Evolutionary conservation across 2,329 filamentous ascomycete genomes (phyloP), one percentile per base, ranked within the genome.

Genomic region (Tympanopsis confertula): DNA sequence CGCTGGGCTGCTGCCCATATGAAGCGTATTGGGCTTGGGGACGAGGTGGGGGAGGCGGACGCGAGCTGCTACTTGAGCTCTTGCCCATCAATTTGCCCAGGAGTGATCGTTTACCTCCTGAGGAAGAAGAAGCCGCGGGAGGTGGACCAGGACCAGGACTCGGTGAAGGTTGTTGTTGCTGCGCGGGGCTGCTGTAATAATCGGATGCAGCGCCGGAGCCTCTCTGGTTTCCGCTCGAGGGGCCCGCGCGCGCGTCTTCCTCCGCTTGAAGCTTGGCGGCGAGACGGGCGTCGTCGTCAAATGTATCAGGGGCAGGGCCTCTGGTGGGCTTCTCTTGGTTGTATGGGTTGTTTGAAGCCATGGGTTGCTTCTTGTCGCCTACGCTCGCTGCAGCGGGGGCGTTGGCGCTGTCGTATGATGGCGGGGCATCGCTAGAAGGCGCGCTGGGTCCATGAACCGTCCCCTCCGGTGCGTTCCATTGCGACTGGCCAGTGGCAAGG

Each of bases 211-310:
- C n/a, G 24, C 24, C 24, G 24, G 24, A n/a, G 12, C 10, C 30
- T n/a, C 30, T 26, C 38, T 35, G 33, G 39, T 32, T 5, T 18
- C 15, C 13, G 30, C 30, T 33, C 15, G 7, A 7, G 10, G 12
- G 10, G 10, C 15, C 12, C 3, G 57, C 59, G 13, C 65, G 60
- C 14, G 65, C 63, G 38, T 78, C 56, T 50, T 79, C 74, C 51
- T 79, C 72, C 18, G 69, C 69, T 45, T 80, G 75, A 22, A 80
- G 54, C 41, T 66, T 63, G 7, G 71, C 58, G 13, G 75, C 75
- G 20, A 72, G 55, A 4, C 59, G 55, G 39, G 76, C 74, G 46
- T 79, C 74, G 38, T 71, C 68, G 33, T 58, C 65, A 20, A 67
- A 50, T 24, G 57, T 55, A 35, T 40, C 35, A 5, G 19, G 19